Percentiles rank a stretch among this genome's conserved stretches.
phyloP scores from a whole-genome alignment of 2,329 filamentous ascomycete species.

The Cercospora sp. region DNA sequence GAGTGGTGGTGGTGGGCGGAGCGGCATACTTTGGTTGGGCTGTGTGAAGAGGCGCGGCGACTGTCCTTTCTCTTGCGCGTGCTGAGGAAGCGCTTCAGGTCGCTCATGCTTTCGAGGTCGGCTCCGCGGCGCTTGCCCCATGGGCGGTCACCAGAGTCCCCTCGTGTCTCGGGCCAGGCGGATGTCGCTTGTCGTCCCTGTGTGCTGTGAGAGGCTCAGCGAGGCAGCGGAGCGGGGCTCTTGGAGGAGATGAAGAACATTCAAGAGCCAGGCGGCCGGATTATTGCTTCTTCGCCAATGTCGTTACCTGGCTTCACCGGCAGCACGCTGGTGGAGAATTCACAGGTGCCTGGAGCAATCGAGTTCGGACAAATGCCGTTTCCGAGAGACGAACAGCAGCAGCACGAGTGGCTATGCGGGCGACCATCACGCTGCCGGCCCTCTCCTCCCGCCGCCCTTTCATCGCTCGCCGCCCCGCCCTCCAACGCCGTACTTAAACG shows the following conservation, averaged over 20 bases:
- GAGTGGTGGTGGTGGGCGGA: neutral
- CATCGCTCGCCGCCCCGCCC: neutral
- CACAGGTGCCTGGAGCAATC: neutral
- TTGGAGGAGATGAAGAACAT: neutral
- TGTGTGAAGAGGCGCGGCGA: conserved; percentile 24
- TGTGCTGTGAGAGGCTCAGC: neutral
- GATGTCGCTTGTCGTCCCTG: neutral
- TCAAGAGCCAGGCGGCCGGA: neutral
- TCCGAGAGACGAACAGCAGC: neutral
- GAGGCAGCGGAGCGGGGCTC: neutral
- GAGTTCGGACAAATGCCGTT: neutral
- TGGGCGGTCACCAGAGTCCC: neutral
- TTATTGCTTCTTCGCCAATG: neutral
- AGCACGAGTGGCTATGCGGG: neutral
- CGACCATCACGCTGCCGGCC: neutral
- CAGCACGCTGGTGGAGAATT: neutral
- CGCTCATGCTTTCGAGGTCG: conserved; percentile 44
- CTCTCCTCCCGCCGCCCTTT: neutral
- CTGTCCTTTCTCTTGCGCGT: conserved; percentile 60
- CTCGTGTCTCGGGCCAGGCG: neutral
- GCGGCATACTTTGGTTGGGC: conserved; percentile 26
- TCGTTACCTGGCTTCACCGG: neutral
- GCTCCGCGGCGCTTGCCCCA: conserved; percentile 14
- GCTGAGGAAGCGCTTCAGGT: conserved; percentile 67
- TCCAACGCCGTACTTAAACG: neutral